Conservation (phyloP, 2,329 filamentous ascomycete species). For the Davidsoniella virescens region DNA sequence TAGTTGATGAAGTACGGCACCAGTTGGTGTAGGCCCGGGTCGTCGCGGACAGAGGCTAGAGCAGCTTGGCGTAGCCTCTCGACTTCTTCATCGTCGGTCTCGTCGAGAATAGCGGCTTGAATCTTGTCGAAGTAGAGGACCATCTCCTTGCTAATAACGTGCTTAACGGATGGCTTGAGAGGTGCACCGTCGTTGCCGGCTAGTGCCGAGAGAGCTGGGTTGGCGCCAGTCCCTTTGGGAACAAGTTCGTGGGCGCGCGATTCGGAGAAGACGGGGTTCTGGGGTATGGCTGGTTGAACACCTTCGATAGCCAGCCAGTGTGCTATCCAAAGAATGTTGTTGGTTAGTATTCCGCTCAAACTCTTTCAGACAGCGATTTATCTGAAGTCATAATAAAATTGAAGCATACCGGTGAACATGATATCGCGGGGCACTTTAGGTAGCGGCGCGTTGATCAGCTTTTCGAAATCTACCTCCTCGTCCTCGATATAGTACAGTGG, state of each 20-base stretch:
- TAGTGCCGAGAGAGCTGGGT: slow-evolving; percentile 60
- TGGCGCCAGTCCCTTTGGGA: slow-evolving; percentile 78
- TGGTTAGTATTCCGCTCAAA: background rate
- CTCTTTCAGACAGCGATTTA: too few species aligned
- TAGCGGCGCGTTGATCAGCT: slow-evolving; percentile 88
- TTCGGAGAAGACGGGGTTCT: slow-evolving; percentile 82
- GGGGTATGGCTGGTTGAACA: slow-evolving; percentile 88
- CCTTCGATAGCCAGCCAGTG: slow-evolving; percentile 98
- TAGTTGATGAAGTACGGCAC: slow-evolving; percentile 95
- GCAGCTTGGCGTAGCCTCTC: slow-evolving; percentile 63
- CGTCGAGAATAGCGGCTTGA: slow-evolving; percentile 73
- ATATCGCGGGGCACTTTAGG: slow-evolving; percentile 90
- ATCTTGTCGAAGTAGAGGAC: slow-evolving; percentile 96
- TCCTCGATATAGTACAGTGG: slow-evolving; percentile 95
- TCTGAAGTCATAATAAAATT: slow-evolving; percentile 2
- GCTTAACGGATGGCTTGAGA: slow-evolving; percentile 84
- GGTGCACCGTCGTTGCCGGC: slow-evolving; percentile 30
- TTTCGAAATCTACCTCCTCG: slow-evolving; percentile 97
- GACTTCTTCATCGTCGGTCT: slow-evolving; percentile 64
- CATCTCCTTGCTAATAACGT: slow-evolving; percentile 88
- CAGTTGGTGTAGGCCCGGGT: slow-evolving; percentile 87
- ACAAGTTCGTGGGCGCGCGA: slow-evolving; percentile 70
- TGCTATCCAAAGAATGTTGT: slow-evolving; percentile 32
- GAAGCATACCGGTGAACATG: slow-evolving; percentile 60
- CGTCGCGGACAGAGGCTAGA: slow-evolving; percentile 67